A percentile compares a stretch with the other conserved stretches of the same genome.
Conservation (phyloP, 345 rosid genomes). For the Eucalyptus erythrocorys region DNA sequence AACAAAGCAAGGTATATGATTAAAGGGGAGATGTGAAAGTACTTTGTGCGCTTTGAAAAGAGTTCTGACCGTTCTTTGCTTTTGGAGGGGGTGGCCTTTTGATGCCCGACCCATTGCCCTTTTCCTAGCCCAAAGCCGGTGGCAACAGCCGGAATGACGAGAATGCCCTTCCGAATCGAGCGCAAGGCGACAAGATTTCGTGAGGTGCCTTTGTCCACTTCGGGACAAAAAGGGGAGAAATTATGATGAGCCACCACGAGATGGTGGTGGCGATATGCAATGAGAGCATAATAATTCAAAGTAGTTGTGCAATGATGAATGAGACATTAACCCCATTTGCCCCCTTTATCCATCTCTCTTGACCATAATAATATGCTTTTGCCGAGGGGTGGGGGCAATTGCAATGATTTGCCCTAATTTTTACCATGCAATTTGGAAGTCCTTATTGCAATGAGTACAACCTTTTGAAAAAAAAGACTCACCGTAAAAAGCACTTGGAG, state of each 20-base stretch:
- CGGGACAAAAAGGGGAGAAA: not conserved
- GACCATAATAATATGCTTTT: not conserved
- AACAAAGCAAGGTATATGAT: not conserved
- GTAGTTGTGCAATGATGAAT: not conserved
- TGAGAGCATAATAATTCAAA: not conserved
- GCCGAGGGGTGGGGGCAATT: not conserved
- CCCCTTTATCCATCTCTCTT: not conserved
- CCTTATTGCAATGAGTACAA: not conserved
- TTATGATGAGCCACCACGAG: not conserved
- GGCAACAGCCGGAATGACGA: not conserved
- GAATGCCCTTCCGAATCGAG: not conserved
- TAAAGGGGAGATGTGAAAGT: slow-evolving; percentile 4
- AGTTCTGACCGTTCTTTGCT: not conserved
- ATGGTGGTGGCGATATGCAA: not conserved
- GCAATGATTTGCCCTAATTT: not conserved
- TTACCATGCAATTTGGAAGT: not conserved
- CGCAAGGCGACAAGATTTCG: not conserved
- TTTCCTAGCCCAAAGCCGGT: not conserved
- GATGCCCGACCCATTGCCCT: not conserved
- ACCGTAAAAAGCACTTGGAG: not conserved
- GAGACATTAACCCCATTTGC: not conserved
- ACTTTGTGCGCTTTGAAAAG: not conserved
- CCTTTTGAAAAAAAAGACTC: not conserved
- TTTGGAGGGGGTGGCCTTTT: not conserved
- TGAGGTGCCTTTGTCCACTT: not conserved